Conservation (phyloP, 78 protist species). For the Dictyostelium firmibasis region DNA sequence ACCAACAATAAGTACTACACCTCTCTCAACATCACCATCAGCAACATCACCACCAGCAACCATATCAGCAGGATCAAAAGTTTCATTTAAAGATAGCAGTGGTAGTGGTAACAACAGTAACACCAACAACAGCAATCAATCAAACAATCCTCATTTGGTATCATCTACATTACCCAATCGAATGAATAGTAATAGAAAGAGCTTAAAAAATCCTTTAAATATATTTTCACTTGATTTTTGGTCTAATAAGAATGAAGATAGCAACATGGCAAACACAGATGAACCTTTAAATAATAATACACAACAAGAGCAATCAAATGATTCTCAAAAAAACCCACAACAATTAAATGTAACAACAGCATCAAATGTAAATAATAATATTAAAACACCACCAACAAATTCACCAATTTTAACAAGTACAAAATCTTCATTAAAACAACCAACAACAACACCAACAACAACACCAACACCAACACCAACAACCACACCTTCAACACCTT, state of each 20-base stretch:
- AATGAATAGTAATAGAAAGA: constrained; percentile 22
- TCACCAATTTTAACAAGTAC: not conserved
- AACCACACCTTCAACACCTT: not conserved
- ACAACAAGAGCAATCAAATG: not conserved
- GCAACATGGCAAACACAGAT: not conserved
- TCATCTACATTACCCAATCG: constrained; percentile 4
- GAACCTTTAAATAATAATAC: not conserved
- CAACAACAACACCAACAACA: not conserved
- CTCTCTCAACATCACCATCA: not conserved
- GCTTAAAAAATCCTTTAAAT: constrained; percentile 33
- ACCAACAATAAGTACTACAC: not conserved
- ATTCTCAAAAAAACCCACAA: not conserved
- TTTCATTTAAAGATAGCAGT: not conserved
- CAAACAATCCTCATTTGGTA: not conserved
- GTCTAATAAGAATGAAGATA: constrained; percentile 3
- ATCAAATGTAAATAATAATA: not conserved
- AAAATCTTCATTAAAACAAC: not conserved
- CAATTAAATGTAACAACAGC: not conserved
- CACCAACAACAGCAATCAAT: not conserved
- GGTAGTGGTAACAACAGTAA: not conserved
- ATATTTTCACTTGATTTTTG: constrained; percentile 26
- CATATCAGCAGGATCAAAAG: constrained; percentile 17
- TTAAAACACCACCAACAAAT: not conserved
- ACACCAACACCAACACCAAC: not conserved
- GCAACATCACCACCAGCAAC: not conserved